Percentiles rank a stretch among this genome's conserved stretches.
Conservation (phyloP, 768 basidiomycete species). For the Tylopilus subfusipes region DNA sequence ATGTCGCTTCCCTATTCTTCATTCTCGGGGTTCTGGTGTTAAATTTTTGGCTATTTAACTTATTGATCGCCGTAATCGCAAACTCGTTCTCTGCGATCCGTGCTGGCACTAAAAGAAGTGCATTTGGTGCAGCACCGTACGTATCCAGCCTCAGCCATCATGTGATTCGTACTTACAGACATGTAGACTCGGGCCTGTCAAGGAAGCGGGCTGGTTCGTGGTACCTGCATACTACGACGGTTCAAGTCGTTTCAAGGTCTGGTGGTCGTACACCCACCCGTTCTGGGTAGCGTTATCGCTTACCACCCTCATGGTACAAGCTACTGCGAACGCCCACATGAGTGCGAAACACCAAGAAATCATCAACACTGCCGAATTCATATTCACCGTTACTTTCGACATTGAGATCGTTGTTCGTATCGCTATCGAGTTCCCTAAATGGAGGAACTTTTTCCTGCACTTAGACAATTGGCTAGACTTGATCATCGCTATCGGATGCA, state of each 20-base stretch:
- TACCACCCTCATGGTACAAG: constrained; percentile 67
- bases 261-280: constrained; percentile 60
- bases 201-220: constrained; percentile 57
- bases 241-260: constrained; percentile 48
- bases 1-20: constrained; percentile 81
- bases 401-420: constrained; percentile 80
- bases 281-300: constrained; percentile 76
- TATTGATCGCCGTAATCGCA: constrained; percentile 94
- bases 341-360: constrained; percentile 42
- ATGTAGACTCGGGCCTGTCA: constrained; percentile 34
- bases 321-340: constrained; percentile 57
- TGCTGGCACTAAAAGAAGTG: constrained; percentile 81
- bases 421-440: constrained; percentile 68
- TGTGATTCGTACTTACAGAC: background rate
- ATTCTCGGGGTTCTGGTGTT: constrained; percentile 78
- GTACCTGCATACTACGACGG: constrained; percentile 42
- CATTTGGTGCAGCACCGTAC: constrained; percentile 70
- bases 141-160: background rate
- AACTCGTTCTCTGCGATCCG: constrained; percentile 88
- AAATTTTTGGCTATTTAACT: constrained; percentile 91
- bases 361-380: constrained; percentile 66
- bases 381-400: constrained; percentile 80
- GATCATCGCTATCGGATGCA: constrained; percentile 68
- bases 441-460: constrained; percentile 68
- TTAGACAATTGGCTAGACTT: constrained; percentile 71